phyloP scores from a whole-genome alignment of 805 yeast genomes.

The Jamesozyma piceae region DNA sequence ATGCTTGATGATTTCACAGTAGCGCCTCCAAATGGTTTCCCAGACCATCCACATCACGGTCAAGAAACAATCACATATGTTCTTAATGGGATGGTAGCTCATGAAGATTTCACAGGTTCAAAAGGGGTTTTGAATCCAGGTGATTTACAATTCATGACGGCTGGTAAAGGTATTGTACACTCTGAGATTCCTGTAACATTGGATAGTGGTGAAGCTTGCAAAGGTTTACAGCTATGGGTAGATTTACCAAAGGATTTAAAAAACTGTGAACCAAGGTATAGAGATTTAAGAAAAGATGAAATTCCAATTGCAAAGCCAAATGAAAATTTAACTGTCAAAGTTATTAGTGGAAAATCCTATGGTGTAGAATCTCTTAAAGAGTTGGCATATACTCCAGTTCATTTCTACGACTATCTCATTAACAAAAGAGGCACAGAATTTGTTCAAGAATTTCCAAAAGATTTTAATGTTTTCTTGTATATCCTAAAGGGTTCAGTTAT shows the following conservation, averaged over 20 bases:
- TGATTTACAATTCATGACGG: conserved; percentile 89
- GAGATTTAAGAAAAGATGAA: conserved; percentile 62
- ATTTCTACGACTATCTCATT: conserved; percentile 56
- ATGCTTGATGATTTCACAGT: conserved; percentile 73
- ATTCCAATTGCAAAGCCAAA: conserved; percentile 61
- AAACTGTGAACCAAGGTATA: conserved; percentile 60
- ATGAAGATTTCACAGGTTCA: conserved; percentile 83
- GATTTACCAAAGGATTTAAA: conserved; percentile 63
- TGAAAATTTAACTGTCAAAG: conserved; percentile 49
- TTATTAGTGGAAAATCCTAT: conserved; percentile 67
- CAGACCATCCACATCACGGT: conserved; percentile 78
- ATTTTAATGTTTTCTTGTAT: conserved; percentile 64
- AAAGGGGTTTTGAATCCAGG: conserved; percentile 69
- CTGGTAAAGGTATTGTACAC: conserved; percentile 80
- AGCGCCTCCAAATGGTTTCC: conserved; percentile 63
- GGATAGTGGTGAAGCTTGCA: conserved; percentile 40
- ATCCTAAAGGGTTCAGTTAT: conserved; percentile 50
- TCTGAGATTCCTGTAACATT: conserved; percentile 71
- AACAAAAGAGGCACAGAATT: conserved; percentile 54
- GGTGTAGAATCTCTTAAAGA: conserved; percentile 66
- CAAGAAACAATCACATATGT: conserved; percentile 69
- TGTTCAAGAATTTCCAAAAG: conserved; percentile 48
- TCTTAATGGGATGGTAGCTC: conserved; percentile 59
- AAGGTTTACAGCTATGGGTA: conserved; percentile 83
- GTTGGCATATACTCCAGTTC: conserved; percentile 73